phyloP scores from a whole-genome alignment of 179 eudicot genomes.

The Nepenthes alata region DNA sequence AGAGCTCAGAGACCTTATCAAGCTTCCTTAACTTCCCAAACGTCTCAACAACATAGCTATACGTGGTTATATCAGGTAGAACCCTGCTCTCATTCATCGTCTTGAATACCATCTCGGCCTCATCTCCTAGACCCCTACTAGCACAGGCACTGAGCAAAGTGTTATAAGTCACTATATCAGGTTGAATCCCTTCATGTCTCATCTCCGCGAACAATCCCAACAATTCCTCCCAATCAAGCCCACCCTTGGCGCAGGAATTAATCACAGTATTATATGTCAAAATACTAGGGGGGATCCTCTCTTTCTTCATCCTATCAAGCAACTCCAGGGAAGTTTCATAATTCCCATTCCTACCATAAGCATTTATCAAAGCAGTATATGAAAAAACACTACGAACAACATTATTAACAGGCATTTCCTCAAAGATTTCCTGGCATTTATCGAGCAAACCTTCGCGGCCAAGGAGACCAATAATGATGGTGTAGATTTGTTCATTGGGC shows the following conservation, averaged over 20 bases:
- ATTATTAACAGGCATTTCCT: slow-evolving; percentile 64
- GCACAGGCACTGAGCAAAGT: slow-evolving; percentile 84
- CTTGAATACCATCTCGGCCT: slow-evolving; percentile 90
- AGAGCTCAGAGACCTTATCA: slow-evolving; percentile 62
- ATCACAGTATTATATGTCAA: slow-evolving; percentile 87
- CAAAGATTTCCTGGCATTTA: slow-evolving; percentile 63
- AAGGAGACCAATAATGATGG: slow-evolving; percentile 59
- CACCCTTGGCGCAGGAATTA: slow-evolving; percentile 81
- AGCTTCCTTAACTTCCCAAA: slow-evolving; percentile 61
- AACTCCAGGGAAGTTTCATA: slow-evolving; percentile 60
- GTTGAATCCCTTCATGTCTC: slow-evolving; percentile 89
- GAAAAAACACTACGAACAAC: slow-evolving; percentile 70
- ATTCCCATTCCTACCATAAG: slow-evolving; percentile 79
- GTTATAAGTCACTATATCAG: slow-evolving; percentile 85
- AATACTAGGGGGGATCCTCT: slow-evolving; percentile 57
- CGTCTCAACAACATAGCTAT: slow-evolving; percentile 66
- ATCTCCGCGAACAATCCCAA: slow-evolving; percentile 86
- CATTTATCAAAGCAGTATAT: slow-evolving; percentile 75
- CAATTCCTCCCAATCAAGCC: slow-evolving; percentile 86
- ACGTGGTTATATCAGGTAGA: slow-evolving; percentile 75
- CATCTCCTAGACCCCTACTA: slow-evolving; percentile 56
- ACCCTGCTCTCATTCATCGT: slow-evolving; percentile 91
- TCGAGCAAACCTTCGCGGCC: slow-evolving; percentile 88
- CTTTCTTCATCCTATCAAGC: slow-evolving; percentile 65
- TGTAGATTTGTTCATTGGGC: slow-evolving; percentile 87